Percentiles rank a stretch among this genome's conserved stretches.
Evolutionary conservation across 208 protist species (phyloP).

Genomic region (Acanthamoeba divionensis): DNA sequence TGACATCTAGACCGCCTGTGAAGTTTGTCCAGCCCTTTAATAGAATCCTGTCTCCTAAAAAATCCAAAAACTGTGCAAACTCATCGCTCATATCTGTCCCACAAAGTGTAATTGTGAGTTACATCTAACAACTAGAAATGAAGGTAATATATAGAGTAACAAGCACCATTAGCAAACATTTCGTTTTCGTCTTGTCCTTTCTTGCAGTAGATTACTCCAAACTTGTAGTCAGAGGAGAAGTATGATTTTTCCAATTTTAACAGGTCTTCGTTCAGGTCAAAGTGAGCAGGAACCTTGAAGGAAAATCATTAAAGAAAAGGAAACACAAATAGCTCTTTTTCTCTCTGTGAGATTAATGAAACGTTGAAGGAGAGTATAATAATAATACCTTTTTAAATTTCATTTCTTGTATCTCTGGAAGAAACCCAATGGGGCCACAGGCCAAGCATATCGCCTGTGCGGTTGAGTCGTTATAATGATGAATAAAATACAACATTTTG

Average conservation of each 20-base stretch:
- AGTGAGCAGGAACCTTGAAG: too few species aligned
- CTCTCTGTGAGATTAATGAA: too few species aligned
- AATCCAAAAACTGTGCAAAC: slow-evolving; percentile 49
- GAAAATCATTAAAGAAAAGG: background rate
- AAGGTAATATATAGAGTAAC: too few species aligned
- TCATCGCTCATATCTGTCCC: background rate
- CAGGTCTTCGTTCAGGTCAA: slow-evolving; percentile 10
- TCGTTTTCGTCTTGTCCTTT: slow-evolving; percentile 40
- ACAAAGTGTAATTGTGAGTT: too few species aligned
- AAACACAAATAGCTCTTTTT: background rate
- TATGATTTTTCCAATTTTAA: background rate
- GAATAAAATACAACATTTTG: too few species aligned
- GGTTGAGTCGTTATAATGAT: too few species aligned
- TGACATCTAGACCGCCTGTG: slow-evolving; percentile 55
- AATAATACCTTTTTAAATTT: background rate
- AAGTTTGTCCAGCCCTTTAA: slow-evolving; percentile 53
- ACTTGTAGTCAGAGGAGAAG: slow-evolving; percentile 41
- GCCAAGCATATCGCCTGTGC: background rate
- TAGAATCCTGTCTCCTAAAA: slow-evolving; percentile 45
- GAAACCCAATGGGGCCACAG: background rate
- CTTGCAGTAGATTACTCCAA: slow-evolving; percentile 46
- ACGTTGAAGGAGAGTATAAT: background rate
- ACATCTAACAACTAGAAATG: too few species aligned
- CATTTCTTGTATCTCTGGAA: slow-evolving; percentile 18
- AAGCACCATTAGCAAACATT: slow-evolving; percentile 43